Evolutionary conservation across 805 yeast genomes (phyloP).

Genomic region (Torulaspora microellipsoides): DNA sequence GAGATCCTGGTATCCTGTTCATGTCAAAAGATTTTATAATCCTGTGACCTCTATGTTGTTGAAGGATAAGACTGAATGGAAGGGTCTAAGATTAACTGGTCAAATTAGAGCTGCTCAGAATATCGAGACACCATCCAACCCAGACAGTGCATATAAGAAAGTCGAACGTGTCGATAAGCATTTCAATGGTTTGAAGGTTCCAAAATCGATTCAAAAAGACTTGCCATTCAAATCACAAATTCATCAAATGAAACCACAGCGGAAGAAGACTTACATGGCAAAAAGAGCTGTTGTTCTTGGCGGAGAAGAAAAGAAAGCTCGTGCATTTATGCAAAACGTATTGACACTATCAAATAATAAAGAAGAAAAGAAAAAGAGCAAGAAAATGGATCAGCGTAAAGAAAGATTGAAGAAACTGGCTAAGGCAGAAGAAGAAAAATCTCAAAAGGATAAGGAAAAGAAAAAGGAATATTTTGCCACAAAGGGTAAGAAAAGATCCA

Average conservation of each 20-base stretch:
- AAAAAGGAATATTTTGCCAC: conserved; percentile 81
- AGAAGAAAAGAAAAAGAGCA: conserved; percentile 67
- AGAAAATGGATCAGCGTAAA: conserved; percentile 70
- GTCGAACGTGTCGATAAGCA: conserved; percentile 79
- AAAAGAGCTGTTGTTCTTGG: conserved; percentile 92
- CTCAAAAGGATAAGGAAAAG: conserved; percentile 73
- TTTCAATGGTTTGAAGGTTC: conserved; percentile 85
- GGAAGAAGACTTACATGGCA: conserved; percentile 70
- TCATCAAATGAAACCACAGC: conserved; percentile 81
- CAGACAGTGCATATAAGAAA: conserved; percentile 54
- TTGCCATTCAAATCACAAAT: conserved; percentile 93
- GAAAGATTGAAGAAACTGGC: conserved; percentile 72
- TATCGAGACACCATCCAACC: conserved; percentile 55
- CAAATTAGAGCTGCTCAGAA: conserved; percentile 76
- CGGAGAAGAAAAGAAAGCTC: conserved; percentile 90
- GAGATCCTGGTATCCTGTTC: conserved; percentile 96
- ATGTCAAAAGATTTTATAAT: conserved; percentile 84
- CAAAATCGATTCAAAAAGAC: conserved; percentile 66
- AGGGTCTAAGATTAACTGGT: conserved; percentile 95
- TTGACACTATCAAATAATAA: conserved; percentile 81
- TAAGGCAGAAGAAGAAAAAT: conserved; percentile 63
- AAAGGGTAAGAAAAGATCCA: conserved; percentile 59
- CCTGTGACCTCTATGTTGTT: conserved; percentile 90
- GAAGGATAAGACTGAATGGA: conserved; percentile 79
- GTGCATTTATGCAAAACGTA: conserved; percentile 82